A percentile compares a stretch with the other conserved stretches of the same genome.
Conservation (phyloP, 2,329 filamentous ascomycete species). For the Colletotrichum tropicicola region DNA sequence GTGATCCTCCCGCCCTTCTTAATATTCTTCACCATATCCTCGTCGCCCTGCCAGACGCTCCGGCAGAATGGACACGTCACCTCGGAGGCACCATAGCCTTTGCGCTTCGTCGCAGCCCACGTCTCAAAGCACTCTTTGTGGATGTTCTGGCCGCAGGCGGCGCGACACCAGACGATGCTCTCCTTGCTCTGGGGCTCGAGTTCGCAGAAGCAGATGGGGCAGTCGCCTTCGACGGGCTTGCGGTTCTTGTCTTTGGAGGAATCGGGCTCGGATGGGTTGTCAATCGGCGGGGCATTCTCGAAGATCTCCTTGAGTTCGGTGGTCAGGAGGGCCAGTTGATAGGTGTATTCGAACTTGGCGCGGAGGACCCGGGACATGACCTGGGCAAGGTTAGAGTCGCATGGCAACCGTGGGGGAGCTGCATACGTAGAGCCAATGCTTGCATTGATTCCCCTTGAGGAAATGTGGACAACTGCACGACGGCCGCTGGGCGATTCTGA, state of each 20-base stretch:
- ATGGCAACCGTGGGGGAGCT: background rate
- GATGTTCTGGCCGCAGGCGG: constrained; percentile 64
- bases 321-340: constrained; percentile 68
- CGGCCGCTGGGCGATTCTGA: constrained; percentile 60
- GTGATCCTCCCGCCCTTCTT: constrained; percentile 49
- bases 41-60: constrained; percentile 61
- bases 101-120: constrained; percentile 60
- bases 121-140: constrained; percentile 63
- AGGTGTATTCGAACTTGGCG: constrained; percentile 63
- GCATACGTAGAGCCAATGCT: constrained; percentile 69
- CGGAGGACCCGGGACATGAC: constrained; percentile 68
- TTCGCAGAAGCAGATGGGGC: constrained; percentile 65
- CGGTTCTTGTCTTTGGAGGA: constrained; percentile 50
- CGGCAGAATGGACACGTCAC: constrained; percentile 71
- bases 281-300: constrained; percentile 59
- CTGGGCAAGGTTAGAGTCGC: constrained; percentile 35
- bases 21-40: constrained; percentile 52
- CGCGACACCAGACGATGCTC: constrained; percentile 58
- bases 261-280: constrained; percentile 39
- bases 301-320: constrained; percentile 70
- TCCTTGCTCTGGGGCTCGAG: constrained; percentile 47
- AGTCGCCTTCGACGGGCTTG: constrained; percentile 62
- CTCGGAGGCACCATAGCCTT: constrained; percentile 35
- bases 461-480: constrained; percentile 66
- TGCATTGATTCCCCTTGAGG: constrained; percentile 66